Conservation (phyloP, 345 rosid genomes). For the Gossypium herbaceum region DNA sequence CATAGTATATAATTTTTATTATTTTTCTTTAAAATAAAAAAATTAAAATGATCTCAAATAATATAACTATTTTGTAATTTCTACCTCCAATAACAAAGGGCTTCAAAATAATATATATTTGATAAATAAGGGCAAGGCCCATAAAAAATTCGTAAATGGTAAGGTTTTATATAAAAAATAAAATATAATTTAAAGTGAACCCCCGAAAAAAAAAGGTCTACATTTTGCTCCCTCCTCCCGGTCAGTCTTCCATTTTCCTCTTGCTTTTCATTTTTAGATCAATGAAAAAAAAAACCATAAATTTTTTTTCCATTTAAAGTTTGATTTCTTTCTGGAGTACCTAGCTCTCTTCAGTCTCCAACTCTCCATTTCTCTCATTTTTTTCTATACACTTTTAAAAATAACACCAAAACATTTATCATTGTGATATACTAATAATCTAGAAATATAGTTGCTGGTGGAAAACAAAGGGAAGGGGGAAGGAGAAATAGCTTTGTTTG, state of each 20-base stretch:
- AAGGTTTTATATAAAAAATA: background rate
- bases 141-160: no score
- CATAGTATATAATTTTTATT: no score
- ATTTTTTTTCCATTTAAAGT: background rate
- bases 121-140: no score
- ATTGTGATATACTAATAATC: background rate
- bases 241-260: background rate
- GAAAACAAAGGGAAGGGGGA: conserved; percentile 10
- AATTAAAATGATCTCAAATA: no score
- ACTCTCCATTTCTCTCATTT: background rate
- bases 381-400: background rate
- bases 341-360: background rate
- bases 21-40: no score
- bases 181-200: background rate
- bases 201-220: background rate
- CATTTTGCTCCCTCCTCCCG: background rate
- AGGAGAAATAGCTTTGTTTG: conserved; percentile 20
- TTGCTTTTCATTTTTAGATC: background rate
- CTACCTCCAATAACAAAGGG: no score
- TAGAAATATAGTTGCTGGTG: background rate
- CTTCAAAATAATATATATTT: no score
- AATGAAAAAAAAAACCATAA: background rate
- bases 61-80: no score
- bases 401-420: background rate
- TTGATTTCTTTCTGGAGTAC: background rate